phyloP scores from a whole-genome alignment of 768 basidiomycete genomes.

The Saitozyma podzolica region DNA sequence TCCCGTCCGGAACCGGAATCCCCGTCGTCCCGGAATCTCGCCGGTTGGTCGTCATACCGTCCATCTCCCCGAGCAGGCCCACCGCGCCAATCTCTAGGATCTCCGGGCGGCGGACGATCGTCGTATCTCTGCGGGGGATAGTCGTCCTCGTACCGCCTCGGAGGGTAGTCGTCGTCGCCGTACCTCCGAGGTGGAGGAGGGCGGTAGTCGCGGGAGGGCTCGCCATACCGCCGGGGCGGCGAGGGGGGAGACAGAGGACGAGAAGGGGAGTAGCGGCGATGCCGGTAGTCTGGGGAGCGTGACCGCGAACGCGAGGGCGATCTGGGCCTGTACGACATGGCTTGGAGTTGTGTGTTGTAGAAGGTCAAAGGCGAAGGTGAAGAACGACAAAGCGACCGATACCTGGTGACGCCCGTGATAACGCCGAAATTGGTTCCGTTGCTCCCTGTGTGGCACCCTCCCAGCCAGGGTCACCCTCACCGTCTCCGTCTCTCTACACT shows the following conservation, averaged over 20 bases:
- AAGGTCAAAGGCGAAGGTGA: no score
- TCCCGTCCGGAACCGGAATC: not conserved
- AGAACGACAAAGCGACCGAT: no score
- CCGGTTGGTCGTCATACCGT: no score
- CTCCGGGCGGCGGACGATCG: constrained; percentile 2
- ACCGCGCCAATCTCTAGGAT: no score
- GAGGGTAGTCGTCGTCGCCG: constrained; percentile 19
- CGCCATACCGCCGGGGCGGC: constrained; percentile 20
- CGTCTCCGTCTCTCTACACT: not conserved
- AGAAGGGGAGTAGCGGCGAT: constrained; percentile 40
- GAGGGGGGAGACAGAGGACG: constrained; percentile 21
- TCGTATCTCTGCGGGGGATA: not conserved
- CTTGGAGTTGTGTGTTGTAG: no score
- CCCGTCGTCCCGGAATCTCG: no score
- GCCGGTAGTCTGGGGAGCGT: constrained; percentile 20
- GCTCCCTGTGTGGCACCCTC: no score
- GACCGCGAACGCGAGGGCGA: constrained; percentile 11
- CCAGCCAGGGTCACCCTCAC: not conserved
- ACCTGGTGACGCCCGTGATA: no score
- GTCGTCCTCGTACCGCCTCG: constrained; percentile 13
- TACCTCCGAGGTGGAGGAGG: constrained; percentile 28
- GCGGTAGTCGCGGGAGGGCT: constrained; percentile 1
- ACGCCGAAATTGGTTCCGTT: not conserved
- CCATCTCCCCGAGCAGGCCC: no score
- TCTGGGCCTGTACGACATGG: constrained; percentile 31